Evolutionary conservation across 202 grass and related monocot species (phyloP), one percentile per base, ranked within the genome.

Genomic region (Cymbopogon flexuosus): DNA sequence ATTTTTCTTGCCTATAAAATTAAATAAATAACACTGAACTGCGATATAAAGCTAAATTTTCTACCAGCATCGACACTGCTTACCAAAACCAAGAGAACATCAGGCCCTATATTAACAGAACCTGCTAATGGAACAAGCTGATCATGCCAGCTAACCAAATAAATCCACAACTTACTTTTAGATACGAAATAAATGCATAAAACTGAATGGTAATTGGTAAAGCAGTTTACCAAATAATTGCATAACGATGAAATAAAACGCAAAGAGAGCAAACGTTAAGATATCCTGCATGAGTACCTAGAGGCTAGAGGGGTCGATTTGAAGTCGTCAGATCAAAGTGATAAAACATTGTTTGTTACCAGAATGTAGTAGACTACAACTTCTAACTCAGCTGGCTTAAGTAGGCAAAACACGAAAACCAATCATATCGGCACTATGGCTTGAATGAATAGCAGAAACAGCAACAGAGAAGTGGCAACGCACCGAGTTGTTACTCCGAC

Each of bases 401-500:
- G 65, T 40, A 72, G 60, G 27, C 22, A 69, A 83, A 12, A 70
- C 11, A 74, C 3, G 23, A 27, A 69, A 70, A 64, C 29, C n/a
- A n/a, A n/a, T n/a, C n/a, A 65, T 34, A 58, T 69, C 63, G 58
- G 65, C 1, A 67, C 21, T 76, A 49, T 6, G 14, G 10, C 8
- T 57, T 65, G 16, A 69, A 71, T 9, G 13, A 68, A 70, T 6
- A 22, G 66, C 42, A 68, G 63, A 76, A 80, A 74, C 72, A 66
- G 31, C 52, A 65, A 41, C 10, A 59, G 37, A 5, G 52, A 7
- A 80, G 70, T 9, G 79, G 46, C 11, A 79, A 84, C 91, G 5
- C 74, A 93, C 88, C 83, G 84, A 62, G 51, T 47, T 87, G 65
- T 68, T 78, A 73, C 83, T 78, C 18, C 59, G 79, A 64, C 76